Conservation (phyloP, 1,284 basidiomycete species). For the Apiotrichum sp. region DNA sequence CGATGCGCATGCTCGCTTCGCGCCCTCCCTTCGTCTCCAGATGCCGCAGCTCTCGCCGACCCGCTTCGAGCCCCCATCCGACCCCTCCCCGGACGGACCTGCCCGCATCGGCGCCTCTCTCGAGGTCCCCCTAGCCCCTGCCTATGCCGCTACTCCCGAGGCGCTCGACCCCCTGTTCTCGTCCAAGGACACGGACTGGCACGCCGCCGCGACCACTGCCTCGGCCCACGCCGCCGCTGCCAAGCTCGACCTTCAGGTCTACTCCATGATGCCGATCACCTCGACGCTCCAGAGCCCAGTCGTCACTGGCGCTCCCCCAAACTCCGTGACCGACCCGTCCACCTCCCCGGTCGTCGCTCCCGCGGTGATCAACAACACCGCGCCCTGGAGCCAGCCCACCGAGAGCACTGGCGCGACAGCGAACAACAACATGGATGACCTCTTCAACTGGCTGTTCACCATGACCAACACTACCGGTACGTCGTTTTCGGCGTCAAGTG, state of each 20-base stretch:
- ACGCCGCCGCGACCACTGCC: not conserved
- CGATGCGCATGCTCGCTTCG: not conserved
- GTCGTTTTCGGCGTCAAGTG: not conserved
- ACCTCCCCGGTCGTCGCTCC: not conserved
- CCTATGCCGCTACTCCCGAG: slow-evolving; percentile 17
- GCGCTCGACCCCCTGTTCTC: slow-evolving; percentile 13
- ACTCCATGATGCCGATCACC: slow-evolving; percentile 2
- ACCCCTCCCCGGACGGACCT: slow-evolving; percentile 1
- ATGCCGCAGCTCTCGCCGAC: slow-evolving; percentile 1
- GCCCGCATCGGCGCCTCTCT: slow-evolving; percentile 11
- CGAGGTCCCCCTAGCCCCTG: slow-evolving; percentile 16
- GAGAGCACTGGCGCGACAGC: not conserved
- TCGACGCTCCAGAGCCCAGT: not conserved
- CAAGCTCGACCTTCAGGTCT: not conserved
- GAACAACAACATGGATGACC: slow-evolving; percentile 12
- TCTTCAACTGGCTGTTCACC: slow-evolving; percentile 18
- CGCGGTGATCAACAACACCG: not conserved
- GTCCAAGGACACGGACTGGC: slow-evolving; percentile 1
- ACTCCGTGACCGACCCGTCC: not conserved
- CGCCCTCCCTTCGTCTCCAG: not conserved
- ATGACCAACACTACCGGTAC: slow-evolving; percentile 2
- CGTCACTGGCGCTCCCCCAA: not conserved
- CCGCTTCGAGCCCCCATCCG: not conserved
- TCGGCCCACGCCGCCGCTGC: not conserved
- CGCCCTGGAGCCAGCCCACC: not conserved